Base-by-base conservation (phyloP, 2,329 filamentous ascomycete genomes). In the Pseudocercospora eumusae region DNA sequence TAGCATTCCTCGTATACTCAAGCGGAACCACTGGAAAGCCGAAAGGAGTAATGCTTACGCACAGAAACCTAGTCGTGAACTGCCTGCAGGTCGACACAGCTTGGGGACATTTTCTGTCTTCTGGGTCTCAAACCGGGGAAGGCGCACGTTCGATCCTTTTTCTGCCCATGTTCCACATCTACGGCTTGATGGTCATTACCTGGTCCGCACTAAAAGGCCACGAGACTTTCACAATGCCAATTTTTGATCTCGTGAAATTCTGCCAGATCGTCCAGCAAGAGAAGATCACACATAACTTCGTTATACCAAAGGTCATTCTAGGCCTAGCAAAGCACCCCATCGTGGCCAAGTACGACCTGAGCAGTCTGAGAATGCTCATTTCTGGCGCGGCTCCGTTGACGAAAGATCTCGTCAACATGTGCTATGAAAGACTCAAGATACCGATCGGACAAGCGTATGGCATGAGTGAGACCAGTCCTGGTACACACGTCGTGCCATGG, bases 401-500 rank as follows among this genome's bases (percentile, higher is more conserved):
- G 0, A 81, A 82, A 28, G 91, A 96, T 65, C 83, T 97, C 2
- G 88, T 93, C 1, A 85, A 91, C 58, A 83, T 86, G 10, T 85
- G 95, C 1, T 90, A 90, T 79, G 76, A 84, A 18, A 85, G 92
- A 6, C 84, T 93, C 60, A 86, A 86, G 57, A 82, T 95, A 25
- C 87, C 88, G 2, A 86, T 96, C 62, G 96, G 96, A 80, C 93
- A 97, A 76, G 92, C 91, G 13, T 97, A 96, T 71, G 93, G 93
- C 0, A 88, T 86, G 2, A 89, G 90, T 0, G 88, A 91, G 69
- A 85, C 86, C 7, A 60, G 20, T 21, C 57, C 56, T 2, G 50
- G 42, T n/a, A 47, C 56, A 10, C 50, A 62, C 13, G 42, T 31
- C 20, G 47, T 52, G 23, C 47, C 47, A 7, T 87, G 90, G 80